These are phyloP conservation scores for Akanthomyces muscarius DNA, from an alignment of 2,329 filamentous ascomycete species.

Conservation along the genomic window DNA sequence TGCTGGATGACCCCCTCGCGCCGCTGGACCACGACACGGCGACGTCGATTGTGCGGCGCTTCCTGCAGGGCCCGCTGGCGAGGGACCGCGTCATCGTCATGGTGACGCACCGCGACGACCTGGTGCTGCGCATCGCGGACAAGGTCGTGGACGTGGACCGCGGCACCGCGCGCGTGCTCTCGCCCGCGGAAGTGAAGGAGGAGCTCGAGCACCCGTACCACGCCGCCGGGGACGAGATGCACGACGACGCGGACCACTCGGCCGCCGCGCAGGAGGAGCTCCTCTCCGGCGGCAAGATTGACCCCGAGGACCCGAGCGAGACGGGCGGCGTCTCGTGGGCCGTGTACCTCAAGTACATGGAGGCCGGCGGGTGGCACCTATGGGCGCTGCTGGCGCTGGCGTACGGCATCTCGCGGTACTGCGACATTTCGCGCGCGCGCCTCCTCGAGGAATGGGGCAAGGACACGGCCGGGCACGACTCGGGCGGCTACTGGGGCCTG, in stretches of 20 bases:
- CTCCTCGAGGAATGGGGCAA: slow-evolving; percentile 88
- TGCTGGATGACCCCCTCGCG: slow-evolving; percentile 61
- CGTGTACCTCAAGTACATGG: slow-evolving; percentile 83
- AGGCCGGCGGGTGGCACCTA: slow-evolving; percentile 69
- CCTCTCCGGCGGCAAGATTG: slow-evolving; percentile 21
- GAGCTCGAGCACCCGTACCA: slow-evolving; percentile 37
- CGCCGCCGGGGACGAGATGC: slow-evolving; percentile 26
- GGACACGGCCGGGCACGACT: slow-evolving; percentile 29
- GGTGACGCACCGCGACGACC: slow-evolving; percentile 74
- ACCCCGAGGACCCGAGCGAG: slow-evolving; percentile 32
- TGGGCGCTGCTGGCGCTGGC: slow-evolving; percentile 64
- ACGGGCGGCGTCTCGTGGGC: slow-evolving; percentile 69
- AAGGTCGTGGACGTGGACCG: slow-evolving; percentile 68
- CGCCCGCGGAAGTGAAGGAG: slow-evolving; percentile 40
- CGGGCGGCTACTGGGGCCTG: slow-evolving; percentile 29
- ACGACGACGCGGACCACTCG: slow-evolving; percentile 27
- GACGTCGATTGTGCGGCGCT: slow-evolving; percentile 57
- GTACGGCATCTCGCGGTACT: slow-evolving; percentile 59
- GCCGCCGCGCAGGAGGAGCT: slow-evolving; percentile 23
- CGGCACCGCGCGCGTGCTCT: slow-evolving; percentile 51
- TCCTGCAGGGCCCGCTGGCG: slow-evolving; percentile 55
- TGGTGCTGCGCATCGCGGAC: slow-evolving; percentile 68
- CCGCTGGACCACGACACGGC: slow-evolving; percentile 61
- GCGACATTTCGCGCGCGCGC: slow-evolving; percentile 66
- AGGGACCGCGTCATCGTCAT: slow-evolving; percentile 69